Conservation (phyloP, 495 filamentous ascomycete species). For the Daldinia vernicosa region DNA sequence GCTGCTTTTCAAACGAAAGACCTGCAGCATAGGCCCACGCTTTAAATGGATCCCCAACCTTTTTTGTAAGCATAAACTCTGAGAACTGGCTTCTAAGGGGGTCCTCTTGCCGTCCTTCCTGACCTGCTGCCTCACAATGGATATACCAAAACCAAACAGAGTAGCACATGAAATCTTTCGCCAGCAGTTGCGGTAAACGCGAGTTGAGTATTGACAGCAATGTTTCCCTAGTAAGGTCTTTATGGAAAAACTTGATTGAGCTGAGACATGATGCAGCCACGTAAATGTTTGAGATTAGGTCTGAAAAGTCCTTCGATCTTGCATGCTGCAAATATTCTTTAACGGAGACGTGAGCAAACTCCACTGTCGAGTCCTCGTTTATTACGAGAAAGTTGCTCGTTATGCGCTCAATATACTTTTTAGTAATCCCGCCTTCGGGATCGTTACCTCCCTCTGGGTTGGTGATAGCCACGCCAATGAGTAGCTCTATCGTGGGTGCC, state of each 20-base stretch:
- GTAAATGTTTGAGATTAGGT: background rate
- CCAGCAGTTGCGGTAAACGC: too few species aligned
- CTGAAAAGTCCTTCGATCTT: background rate
- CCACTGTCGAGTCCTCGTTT: background rate
- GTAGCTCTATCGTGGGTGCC: background rate
- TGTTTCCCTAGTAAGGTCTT: background rate
- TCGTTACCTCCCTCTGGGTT: background rate
- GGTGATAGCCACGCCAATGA: background rate
- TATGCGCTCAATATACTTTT: background rate
- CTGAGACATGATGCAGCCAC: background rate
- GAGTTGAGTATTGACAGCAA: background rate
- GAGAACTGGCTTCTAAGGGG: background rate
- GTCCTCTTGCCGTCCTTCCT: background rate
- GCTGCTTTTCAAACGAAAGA: background rate
- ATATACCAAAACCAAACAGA: background rate
- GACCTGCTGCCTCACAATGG: background rate
- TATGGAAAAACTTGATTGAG: background rate
- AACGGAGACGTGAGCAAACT: background rate
- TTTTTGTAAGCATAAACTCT: background rate
- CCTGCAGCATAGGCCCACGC: background rate
- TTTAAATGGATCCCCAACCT: background rate
- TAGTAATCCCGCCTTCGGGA: background rate
- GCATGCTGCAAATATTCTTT: background rate
- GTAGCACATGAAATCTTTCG: background rate
- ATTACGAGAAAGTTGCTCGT: background rate